A percentile compares a stretch with the other conserved stretches of the same genome.
Conservation (phyloP, 805 yeast species). For the Cyberlindnera lachancei region DNA sequence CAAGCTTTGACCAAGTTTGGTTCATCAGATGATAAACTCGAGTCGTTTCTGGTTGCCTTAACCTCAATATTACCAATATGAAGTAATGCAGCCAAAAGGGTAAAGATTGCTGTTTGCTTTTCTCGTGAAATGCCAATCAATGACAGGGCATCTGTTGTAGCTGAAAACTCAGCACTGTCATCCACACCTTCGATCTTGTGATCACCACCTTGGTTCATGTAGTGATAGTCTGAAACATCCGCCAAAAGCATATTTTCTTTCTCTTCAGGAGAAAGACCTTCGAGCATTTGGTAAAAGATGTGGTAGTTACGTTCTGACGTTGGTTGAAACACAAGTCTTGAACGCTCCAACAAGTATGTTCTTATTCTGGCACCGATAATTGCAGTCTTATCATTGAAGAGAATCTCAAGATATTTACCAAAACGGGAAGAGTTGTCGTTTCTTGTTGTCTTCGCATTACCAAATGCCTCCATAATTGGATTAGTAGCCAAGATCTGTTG, state of each 20-base stretch:
- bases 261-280: conserved; percentile 53
- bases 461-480: conserved; percentile 97
- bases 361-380: conserved; percentile 93
- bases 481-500: conserved; percentile 93
- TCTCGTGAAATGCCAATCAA: conserved; percentile 65
- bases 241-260: conserved; percentile 55
- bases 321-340: conserved; percentile 92
- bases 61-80: conserved; percentile 91
- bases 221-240: conserved; percentile 61
- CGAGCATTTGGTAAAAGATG: conserved; percentile 82
- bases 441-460: conserved; percentile 96
- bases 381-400: conserved; percentile 65
- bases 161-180: conserved; percentile 70
- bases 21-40: conserved; percentile 77
- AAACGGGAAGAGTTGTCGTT: conserved; percentile 97
- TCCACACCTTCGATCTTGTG: conserved; percentile 68
- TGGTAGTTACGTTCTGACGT: conserved; percentile 88
- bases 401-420: conserved; percentile 90
- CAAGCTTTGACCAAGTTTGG: conserved; percentile 78
- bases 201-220: conserved; percentile 85
- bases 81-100: conserved; percentile 76
- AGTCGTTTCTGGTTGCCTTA: conserved; percentile 77
- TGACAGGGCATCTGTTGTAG: conserved; percentile 67
- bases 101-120: conserved; percentile 63
- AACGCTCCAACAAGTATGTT: conserved; percentile 87